Base-by-base conservation (phyloP, 768 basidiomycete genomes). In the Leccinum sublutescens region DNA sequence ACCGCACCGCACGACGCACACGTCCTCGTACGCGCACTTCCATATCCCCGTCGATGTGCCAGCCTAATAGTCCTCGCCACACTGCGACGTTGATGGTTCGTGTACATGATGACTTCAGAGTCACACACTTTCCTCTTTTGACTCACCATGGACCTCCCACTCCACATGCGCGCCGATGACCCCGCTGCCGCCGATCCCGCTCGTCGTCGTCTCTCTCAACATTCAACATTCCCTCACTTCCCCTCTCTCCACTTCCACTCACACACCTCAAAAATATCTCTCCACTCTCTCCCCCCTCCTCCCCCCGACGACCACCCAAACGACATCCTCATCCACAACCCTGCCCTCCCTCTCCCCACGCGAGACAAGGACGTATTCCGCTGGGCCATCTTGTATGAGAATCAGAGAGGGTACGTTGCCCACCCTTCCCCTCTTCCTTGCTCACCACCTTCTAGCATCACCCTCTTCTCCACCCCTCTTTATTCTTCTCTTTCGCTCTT, bases 311-410 rank as follows among this genome's bases (percentile, higher is more conserved):
- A 11, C 34, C 23, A 50, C 31, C 14, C 55, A 3, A 51, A 65
- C 29, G 64, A 66, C 54, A 80, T 80, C 38, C 66, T 50, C 55
- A 64, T 81, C 25, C 71, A 77, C 55, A 56, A 63, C 9, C 25
- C 56, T 27, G 56, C 36, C 56, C 56, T 67, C 66, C 40, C 69
- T 12, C 59, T 64, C 27, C 62, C 70, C 31, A 63, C 69, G 53
- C 66, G 76, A 19, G 73, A 77, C 61, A 70, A 72, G 56, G 85
- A 88, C 66, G 72, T 79, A 12, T 93, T 88, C 68, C 80, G 81
- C 70, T 93, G 91, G 91, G 91, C 88, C 7, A 70, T 88, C 10
- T 66, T 93, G 10, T 91, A 90, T 61, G 91, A 93, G 74, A 91
- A 93, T 67, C 91, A 93, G 73, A 78, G 91, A 68, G 91, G 91